Evolutionary conservation across 116 monocot genomes (phyloP), one percentile per base, ranked within the genome.

Genomic region (Posidonia oceanica): DNA sequence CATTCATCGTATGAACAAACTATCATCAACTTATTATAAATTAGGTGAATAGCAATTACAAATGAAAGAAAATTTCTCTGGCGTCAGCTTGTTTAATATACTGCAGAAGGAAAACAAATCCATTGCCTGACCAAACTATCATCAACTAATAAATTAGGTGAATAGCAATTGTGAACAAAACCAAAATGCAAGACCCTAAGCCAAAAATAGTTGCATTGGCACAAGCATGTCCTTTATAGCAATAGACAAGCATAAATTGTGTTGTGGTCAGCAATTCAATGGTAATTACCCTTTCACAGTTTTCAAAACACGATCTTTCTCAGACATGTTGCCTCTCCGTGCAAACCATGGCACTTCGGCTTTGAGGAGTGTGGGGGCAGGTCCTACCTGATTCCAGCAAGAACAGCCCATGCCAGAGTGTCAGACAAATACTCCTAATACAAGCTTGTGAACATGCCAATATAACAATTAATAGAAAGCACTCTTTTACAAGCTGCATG

Each of bases 261-360:
- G 5, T 39, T 15, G 39, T 63, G 15, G 6, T 17, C 14, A 13
- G 11, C 41, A 11, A 39, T 40, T 10, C 38, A 65, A 39, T 10
- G 22, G 21, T 44, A 66, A 21, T 66, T 87, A 96, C 96, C 96
- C 96, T 85, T 96, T 96, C 10, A 96, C 83, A 42, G 96, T 83
- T 81, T 96, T 96, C 67, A 91, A 71, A 70, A 96, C 89, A 41
- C 82, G 72, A 17, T 96, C 96, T 22, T 81, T 83, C 11, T 96
- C 91, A 51, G 91, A 86, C 21, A 96, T 75, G 63, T 40, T 86
- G 73, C 89, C 85, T 75, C 85, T 88, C 59, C 83, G 71, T 5
- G 69, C 79, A 76, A 86, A 88, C 96, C 96, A 96, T 71, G 96
- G 96, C 8, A 91, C 85, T 76, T 91, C 91, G 78, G 96, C 96